Conservation (phyloP, 2,329 filamentous ascomycete genomes). For the Fusarium mundagurra region DNA sequence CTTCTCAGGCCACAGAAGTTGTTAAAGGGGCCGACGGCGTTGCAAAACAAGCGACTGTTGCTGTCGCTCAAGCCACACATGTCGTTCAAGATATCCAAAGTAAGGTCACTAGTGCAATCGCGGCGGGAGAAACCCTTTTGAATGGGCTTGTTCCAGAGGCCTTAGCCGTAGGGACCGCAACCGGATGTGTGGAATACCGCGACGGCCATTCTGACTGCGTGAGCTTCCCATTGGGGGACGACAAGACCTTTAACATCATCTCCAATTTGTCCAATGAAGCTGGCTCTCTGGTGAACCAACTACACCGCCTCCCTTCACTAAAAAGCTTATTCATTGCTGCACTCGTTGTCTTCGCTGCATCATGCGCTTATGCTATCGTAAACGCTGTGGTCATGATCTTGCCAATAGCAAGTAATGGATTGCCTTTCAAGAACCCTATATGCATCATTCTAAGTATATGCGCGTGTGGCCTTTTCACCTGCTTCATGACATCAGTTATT, state of each 20-base stretch:
- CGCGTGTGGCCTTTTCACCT: not conserved
- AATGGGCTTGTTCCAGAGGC: conserved; percentile 1
- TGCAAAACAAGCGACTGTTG: conserved; percentile 1
- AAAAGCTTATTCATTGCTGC: not conserved
- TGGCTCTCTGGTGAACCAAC: not conserved
- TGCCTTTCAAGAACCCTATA: not conserved
- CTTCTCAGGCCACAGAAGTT: conserved; percentile 1
- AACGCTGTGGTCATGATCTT: not conserved
- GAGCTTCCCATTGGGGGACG: not conserved
- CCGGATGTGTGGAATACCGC: conserved; percentile 4
- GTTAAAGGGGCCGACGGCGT: not conserved
- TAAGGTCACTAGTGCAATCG: conserved; percentile 7
- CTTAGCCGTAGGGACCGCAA: not conserved
- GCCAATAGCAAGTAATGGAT: not conserved
- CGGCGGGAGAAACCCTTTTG: conserved; percentile 4
- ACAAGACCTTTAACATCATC: not conserved
- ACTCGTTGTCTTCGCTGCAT: not conserved
- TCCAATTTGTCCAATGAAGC: not conserved
- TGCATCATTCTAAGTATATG: not conserved
- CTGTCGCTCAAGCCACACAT: conserved; percentile 2
- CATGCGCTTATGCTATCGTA: not conserved
- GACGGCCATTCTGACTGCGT: conserved; percentile 4
- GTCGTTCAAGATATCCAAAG: conserved; percentile 3
- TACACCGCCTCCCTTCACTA: not conserved
- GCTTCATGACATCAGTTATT: not conserved